Evolutionary conservation across 129 eudicot species (phyloP), one percentile per base, ranked within the genome.

Genomic region (Flaveria ramosissima): DNA sequence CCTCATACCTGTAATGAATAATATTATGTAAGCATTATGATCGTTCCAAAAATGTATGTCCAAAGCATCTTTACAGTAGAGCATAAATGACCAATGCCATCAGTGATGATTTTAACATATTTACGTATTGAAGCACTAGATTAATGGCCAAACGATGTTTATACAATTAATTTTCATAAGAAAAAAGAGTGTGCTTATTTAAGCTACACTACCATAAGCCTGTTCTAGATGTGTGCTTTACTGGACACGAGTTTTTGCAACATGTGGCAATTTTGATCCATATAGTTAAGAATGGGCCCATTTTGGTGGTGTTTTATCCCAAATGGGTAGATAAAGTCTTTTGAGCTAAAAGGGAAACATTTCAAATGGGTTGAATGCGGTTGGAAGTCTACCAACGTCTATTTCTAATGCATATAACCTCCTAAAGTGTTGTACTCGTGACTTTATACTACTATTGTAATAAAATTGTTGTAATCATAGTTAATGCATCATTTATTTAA

Each of bases 1-100:
- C 98, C 89, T 94, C 96, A 23, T 80, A 93, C 83, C 96, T 93
- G 86, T 78, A 85, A 13, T 51, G 11, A 57, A 61, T 19, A 3
- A 16, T 45, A 26, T 36, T 56, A 17, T 21, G 36, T 57, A 45
- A n/a, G 32, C 4, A 21, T 45, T 3, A 50, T 13, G 32, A 52
- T 23, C 15, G 3, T 53, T 57, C 9, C 45, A 51, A 64, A 32
- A 39, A 7, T 77, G 48, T 12, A 9, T 45, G 11, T 48, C 14
- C 16, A 12, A 12, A 15, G 13, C 50, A 11, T 45, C 13, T 45
- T 82, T 45, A 45, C 5, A 11, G 53, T 13, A 12, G 17, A 48
- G 48, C 11, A 9, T 10, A 8, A 2, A 9, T 30, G 13, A 45
- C 48, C 14, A 10, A 45, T 10, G 48, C 48, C 12, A 45, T 8